Evolutionary conservation across 139 green algal species (phyloP).

Genomic region (Dunaliella primolecta): DNA sequence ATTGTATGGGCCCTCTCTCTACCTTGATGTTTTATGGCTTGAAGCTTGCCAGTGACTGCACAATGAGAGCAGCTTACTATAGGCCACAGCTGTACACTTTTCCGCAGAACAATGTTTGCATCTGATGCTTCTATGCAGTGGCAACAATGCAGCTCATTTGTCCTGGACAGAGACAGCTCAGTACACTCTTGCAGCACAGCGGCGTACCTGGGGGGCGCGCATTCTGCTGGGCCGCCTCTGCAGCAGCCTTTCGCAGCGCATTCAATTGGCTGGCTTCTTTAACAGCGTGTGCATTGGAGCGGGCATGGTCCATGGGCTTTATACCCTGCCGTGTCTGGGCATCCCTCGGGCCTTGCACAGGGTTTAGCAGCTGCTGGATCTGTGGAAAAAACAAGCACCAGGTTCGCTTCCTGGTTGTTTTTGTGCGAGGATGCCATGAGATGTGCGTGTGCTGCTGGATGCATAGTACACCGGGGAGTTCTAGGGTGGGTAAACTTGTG

Average conservation of each 20-base stretch:
- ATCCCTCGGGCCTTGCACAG: constrained; percentile 51
- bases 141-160: too few species aligned
- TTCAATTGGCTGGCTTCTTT: constrained; percentile 54
- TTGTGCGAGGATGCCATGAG: neutral
- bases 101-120: too few species aligned
- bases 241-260: constrained; percentile 35
- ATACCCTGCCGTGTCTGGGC: constrained; percentile 46
- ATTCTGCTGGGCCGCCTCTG: neutral
- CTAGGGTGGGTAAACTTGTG: too few species aligned
- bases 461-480: neutral
- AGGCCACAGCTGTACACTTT: too few species aligned
- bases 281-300: constrained; percentile 49
- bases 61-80: too few species aligned
- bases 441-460: neutral
- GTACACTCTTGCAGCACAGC: too few species aligned
- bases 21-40: too few species aligned
- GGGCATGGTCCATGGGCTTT: constrained; percentile 53
- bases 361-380: constrained; percentile 54
- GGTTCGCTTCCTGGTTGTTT: neutral
- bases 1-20: too few species aligned
- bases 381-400: constrained; percentile 19
- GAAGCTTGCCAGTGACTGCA: too few species aligned
- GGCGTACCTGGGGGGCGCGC: neutral
- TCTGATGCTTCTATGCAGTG: neutral
- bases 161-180: too few species aligned